Conservation (phyloP, 169 alveolate genomes). For the Eimeria necatrix region DNA sequence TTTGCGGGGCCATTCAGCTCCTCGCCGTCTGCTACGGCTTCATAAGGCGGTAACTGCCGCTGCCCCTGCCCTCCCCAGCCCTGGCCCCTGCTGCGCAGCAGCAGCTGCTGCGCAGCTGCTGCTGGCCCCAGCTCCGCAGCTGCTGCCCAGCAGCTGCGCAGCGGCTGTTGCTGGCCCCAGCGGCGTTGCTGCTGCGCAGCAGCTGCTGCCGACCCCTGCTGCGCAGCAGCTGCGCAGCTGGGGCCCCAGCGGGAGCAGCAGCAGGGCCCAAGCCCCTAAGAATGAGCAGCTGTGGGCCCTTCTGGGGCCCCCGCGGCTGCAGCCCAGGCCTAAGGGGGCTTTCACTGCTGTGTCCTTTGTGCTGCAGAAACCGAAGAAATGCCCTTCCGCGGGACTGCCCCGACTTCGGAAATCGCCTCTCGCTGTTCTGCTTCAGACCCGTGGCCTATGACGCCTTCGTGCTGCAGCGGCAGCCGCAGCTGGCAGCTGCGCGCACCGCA, state of each 20-base stretch:
- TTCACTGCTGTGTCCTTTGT: neutral
- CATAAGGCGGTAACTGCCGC: conserved; percentile 50
- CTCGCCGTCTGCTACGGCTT: conserved; percentile 81
- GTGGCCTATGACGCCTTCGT: conserved; percentile 77
- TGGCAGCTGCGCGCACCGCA: conserved; percentile 28
- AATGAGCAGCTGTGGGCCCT: too few relatives aligned
- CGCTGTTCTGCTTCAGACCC: conserved; percentile 66
- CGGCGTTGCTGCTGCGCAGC: neutral
- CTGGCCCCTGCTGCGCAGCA: neutral
- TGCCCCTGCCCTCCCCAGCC: neutral
- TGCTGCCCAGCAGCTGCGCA: neutral
- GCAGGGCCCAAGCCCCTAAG: too few relatives aligned
- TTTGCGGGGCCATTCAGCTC: conserved; percentile 73
- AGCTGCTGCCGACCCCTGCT: neutral
- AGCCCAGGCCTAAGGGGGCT: too few relatives aligned
- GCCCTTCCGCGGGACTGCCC: conserved; percentile 75
- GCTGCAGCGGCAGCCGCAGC: conserved; percentile 69
- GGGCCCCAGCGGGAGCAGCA: too few relatives aligned
- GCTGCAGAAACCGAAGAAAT: conserved; percentile 64
- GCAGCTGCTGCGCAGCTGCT: neutral
- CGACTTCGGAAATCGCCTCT: conserved; percentile 47
- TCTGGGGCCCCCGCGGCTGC: too few relatives aligned
- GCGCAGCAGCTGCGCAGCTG: too few relatives aligned
- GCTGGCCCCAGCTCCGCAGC: neutral
- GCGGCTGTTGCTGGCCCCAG: neutral